Evolutionary conservation across 2,329 filamentous ascomycete species (phyloP).

Genomic region (Cordyceps pruinosa): DNA sequence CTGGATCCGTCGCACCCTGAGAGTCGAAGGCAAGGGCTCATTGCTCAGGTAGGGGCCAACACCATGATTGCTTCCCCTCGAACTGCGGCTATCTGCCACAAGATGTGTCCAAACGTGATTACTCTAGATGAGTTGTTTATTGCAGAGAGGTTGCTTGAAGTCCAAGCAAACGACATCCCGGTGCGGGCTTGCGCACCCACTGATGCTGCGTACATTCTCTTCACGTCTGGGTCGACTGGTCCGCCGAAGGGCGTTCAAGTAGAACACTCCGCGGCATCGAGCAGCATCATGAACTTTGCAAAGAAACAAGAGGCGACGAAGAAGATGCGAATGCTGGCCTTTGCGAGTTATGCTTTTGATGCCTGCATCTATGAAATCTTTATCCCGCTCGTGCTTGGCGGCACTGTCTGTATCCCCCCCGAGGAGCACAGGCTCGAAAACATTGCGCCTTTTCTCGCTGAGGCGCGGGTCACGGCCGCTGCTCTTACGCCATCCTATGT

Average conservation of each 20-base stretch:
- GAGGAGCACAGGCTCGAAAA: slow-evolving; percentile 39
- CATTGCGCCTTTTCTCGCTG: too few relatives aligned
- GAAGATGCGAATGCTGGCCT: too few relatives aligned
- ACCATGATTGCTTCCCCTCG: too few relatives aligned
- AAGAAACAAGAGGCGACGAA: slow-evolving; percentile 41
- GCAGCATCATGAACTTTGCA: slow-evolving; percentile 41
- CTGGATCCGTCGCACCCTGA: neutral
- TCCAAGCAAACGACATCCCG: too few relatives aligned
- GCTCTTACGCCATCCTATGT: slow-evolving; percentile 41
- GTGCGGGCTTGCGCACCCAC: too few relatives aligned
- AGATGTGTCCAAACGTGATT: too few relatives aligned
- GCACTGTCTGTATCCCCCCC: slow-evolving; percentile 47
- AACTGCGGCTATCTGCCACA: too few relatives aligned
- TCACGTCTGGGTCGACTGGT: slow-evolving; percentile 24
- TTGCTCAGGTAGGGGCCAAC: neutral
- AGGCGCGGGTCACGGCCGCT: too few relatives aligned
- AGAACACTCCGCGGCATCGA: slow-evolving; percentile 45
- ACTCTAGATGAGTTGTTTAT: too few relatives aligned
- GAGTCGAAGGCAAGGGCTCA: neutral
- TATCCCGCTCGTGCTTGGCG: slow-evolving; percentile 41
- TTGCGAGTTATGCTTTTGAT: slow-evolving; percentile 45
- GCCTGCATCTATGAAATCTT: slow-evolving; percentile 38
- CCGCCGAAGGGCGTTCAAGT: slow-evolving; percentile 23
- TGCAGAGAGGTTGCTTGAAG: too few relatives aligned
- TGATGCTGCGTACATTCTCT: slow-evolving; percentile 21